Evolutionary conservation across 176 grass and related monocot genomes (phyloP).

Genomic region (Raddia distichophylla): DNA sequence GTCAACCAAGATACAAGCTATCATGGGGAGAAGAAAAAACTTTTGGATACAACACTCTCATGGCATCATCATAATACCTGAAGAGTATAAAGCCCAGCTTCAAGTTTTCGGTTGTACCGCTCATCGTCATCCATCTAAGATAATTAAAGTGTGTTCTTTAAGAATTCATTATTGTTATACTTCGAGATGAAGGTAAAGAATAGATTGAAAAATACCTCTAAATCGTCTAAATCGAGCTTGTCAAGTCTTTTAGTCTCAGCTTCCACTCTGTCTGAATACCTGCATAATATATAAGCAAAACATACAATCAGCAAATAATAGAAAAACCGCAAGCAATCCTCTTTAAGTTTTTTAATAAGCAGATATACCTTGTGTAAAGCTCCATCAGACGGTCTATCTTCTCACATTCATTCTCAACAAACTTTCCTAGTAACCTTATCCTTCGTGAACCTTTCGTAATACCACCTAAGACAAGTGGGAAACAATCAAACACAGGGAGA

Average conservation of each 20-base stretch:
- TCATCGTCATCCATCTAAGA: conserved; percentile 92
- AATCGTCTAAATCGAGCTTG: conserved; percentile 79
- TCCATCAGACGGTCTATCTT: conserved; percentile 97
- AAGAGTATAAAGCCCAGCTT: conserved; percentile 91
- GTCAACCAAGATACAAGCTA: conserved; percentile 11
- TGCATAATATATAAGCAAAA: conserved; percentile 37
- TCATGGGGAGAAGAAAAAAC: not conserved
- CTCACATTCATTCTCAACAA: conserved; percentile 98
- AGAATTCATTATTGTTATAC: conserved; percentile 33
- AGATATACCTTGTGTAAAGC: conserved; percentile 71
- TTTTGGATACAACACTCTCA: conserved; percentile 10
- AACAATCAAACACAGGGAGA: conserved; percentile 23
- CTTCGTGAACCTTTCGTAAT: conserved; percentile 91
- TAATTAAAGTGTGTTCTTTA: not conserved
- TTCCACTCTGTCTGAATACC: conserved; percentile 97
- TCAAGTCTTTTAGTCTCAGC: conserved; percentile 74
- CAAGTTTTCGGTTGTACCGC: conserved; percentile 84
- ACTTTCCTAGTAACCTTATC: conserved; percentile 89
- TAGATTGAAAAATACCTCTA: conserved; percentile 63
- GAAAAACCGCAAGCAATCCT: not conserved
- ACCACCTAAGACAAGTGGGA: conserved; percentile 59
- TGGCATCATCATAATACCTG: conserved; percentile 59
- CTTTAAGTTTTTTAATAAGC: conserved; percentile 19
- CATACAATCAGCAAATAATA: conserved; percentile 22
- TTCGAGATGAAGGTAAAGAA: conserved; percentile 1